Conservation (phyloP, 495 filamentous ascomycete species). For the Neurospora sp. region DNA sequence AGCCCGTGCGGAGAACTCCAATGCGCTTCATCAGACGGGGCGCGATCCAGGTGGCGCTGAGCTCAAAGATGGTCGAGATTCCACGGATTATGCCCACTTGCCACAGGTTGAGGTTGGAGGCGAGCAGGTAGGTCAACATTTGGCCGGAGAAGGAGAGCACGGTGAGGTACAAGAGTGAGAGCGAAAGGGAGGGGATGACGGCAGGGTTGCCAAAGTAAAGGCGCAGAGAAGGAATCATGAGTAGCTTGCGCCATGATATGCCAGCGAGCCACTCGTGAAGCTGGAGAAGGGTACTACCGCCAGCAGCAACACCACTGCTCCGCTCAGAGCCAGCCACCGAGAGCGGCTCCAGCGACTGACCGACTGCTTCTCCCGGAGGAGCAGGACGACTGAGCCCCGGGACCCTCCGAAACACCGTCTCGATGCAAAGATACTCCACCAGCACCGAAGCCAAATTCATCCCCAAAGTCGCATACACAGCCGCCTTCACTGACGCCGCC, state of each 20-base stretch:
- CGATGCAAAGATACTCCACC: slow-evolving; percentile 51
- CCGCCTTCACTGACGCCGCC: slow-evolving; percentile 20
- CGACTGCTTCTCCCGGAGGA: background rate
- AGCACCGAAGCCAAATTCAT: slow-evolving; percentile 34
- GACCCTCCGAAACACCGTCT: slow-evolving; percentile 22
- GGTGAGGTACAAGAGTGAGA: slow-evolving; percentile 49
- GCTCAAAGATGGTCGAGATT: slow-evolving; percentile 29
- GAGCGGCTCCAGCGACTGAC: background rate
- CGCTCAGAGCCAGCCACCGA: background rate
- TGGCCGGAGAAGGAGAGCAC: slow-evolving; percentile 48
- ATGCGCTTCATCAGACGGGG: slow-evolving; percentile 44
- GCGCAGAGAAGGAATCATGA: slow-evolving; percentile 4
- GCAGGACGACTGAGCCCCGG: background rate
- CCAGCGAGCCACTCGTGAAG: no score
- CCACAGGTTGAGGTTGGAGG: slow-evolving; percentile 21
- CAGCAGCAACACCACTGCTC: background rate
- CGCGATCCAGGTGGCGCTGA: slow-evolving; percentile 41
- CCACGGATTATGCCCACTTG: slow-evolving; percentile 32
- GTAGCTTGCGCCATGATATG: slow-evolving; percentile 4
- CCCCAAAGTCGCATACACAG: slow-evolving; percentile 25
- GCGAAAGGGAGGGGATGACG: slow-evolving; percentile 45
- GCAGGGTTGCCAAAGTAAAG: slow-evolving; percentile 36
- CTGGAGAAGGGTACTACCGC: background rate
- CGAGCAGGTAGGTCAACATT: slow-evolving; percentile 52
- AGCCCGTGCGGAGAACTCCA: slow-evolving; percentile 46